Conservation (phyloP, 768 basidiomycete genomes). For the Tylopilus subfusipes region DNA sequence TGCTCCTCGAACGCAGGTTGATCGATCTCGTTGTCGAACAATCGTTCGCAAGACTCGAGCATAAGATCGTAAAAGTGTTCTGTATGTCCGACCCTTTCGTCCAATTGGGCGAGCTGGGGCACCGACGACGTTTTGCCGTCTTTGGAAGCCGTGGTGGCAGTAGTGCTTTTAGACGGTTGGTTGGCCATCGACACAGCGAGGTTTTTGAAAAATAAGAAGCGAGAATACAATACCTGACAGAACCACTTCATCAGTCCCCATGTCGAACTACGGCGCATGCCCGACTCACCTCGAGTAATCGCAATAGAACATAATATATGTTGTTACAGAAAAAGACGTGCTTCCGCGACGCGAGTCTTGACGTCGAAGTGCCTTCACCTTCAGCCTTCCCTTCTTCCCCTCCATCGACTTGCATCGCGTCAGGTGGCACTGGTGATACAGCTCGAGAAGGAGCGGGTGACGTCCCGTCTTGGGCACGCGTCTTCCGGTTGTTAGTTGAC, state of each 20-base stretch:
- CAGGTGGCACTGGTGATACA: conserved; percentile 56
- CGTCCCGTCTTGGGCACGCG: conserved; percentile 49
- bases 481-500: conserved; percentile 54
- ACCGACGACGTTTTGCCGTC: conserved; percentile 30
- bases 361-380: conserved; percentile 17
- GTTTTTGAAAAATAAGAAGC: conserved; percentile 77
- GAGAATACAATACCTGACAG: conserved; percentile 72
- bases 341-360: conserved; percentile 40
- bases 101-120: conserved; percentile 27
- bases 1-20: conserved; percentile 86
- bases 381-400: conserved; percentile 28
- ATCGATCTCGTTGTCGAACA: conserved; percentile 93
- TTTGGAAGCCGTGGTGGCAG: conserved; percentile 15
- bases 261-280: neutral
- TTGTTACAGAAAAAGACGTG: conserved; percentile 86
- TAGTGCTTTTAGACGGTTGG: conserved; percentile 10
- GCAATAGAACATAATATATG: conserved; percentile 78
- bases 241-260: neutral
- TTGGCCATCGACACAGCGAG: conserved; percentile 49
- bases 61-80: conserved; percentile 78
- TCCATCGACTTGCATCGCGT: conserved; percentile 36
- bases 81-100: conserved; percentile 42
- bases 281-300: conserved; percentile 75
- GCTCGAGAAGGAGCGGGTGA: conserved; percentile 58
- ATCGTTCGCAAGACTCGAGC: conserved; percentile 80